Conservation (phyloP, 345 rosid species). For the Arabidopsis suecica region DNA sequence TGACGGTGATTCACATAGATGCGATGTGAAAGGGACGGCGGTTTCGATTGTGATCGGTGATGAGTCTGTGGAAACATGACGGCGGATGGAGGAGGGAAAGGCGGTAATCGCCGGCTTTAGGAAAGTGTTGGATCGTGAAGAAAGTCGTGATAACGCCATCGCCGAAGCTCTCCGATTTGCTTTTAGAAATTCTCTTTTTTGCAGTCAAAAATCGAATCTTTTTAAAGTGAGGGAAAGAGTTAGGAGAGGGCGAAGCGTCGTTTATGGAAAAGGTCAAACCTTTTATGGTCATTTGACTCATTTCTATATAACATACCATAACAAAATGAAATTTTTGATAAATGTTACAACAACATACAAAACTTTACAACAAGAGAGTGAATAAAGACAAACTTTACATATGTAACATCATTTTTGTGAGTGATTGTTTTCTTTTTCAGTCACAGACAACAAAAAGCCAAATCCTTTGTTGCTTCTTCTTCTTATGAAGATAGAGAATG, state of each 20-base stretch:
- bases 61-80: conserved; percentile 73
- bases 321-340: not conserved
- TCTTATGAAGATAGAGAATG: not conserved
- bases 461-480: not conserved
- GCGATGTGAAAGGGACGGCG: conserved; percentile 78
- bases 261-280: conserved; percentile 31
- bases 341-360: conserved; percentile 5
- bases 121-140: conserved; percentile 50
- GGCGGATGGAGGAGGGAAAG: conserved; percentile 44
- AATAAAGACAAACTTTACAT: conserved; percentile 7
- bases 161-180: conserved; percentile 18
- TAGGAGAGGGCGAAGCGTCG: not conserved
- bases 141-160: conserved; percentile 74
- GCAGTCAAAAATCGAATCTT: conserved; percentile 25
- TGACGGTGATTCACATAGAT: conserved; percentile 84
- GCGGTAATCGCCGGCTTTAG: conserved; percentile 46
- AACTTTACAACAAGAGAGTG: conserved; percentile 1
- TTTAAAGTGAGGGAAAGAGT: conserved; percentile 6
- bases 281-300: conserved; percentile 30
- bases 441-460: conserved; percentile 27
- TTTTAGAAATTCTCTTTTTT: not conserved
- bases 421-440: not conserved
- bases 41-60: conserved; percentile 82
- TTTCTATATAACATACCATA: not conserved
- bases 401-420: not conserved